These are phyloP conservation scores for Taxillus chinensis DNA, from an alignment of 164 flowering plant species.

Conservation along the genomic window DNA sequence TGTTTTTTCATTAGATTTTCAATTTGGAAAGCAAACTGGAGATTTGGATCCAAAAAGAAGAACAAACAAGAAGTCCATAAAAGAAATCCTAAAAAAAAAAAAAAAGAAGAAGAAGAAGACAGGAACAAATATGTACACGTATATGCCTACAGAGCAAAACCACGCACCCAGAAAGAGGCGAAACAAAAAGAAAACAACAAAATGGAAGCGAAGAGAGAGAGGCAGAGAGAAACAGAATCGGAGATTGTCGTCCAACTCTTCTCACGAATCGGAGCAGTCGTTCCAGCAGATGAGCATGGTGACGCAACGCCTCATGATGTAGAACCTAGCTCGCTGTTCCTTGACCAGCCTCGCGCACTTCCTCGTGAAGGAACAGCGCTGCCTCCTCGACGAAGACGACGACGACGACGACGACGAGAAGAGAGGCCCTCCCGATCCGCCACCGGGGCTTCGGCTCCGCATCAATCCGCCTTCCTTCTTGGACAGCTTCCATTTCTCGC, in stretches of 20 bases:
- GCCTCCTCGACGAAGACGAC: constrained; percentile 18
- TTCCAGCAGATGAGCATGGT: constrained; percentile 85
- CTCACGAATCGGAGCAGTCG: constrained; percentile 50
- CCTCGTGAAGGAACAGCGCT: constrained; percentile 39
- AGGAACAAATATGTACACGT: too few species aligned
- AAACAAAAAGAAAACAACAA: background rate
- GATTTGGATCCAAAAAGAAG: too few species aligned
- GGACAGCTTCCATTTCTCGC: constrained; percentile 65
- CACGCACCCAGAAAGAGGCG: too few species aligned
- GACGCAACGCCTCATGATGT: constrained; percentile 76
- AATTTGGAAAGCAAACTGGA: too few species aligned
- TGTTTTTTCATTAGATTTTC: too few species aligned
- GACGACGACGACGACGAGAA: constrained; percentile 14
- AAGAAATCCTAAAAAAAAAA: too few species aligned
- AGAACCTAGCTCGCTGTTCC: constrained; percentile 77
- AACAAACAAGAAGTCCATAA: too few species aligned
- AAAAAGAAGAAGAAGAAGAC: too few species aligned
- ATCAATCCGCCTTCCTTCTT: constrained; percentile 45
- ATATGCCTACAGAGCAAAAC: too few species aligned
- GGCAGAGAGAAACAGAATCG: background rate
- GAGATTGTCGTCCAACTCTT: background rate
- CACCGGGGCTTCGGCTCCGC: constrained; percentile 14
- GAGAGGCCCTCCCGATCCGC: too few species aligned
- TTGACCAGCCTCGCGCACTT: constrained; percentile 63
- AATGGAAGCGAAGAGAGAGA: background rate